phyloP scores from a whole-genome alignment of 1,139 yeast species.

The Arxiozyma slooffiae region DNA sequence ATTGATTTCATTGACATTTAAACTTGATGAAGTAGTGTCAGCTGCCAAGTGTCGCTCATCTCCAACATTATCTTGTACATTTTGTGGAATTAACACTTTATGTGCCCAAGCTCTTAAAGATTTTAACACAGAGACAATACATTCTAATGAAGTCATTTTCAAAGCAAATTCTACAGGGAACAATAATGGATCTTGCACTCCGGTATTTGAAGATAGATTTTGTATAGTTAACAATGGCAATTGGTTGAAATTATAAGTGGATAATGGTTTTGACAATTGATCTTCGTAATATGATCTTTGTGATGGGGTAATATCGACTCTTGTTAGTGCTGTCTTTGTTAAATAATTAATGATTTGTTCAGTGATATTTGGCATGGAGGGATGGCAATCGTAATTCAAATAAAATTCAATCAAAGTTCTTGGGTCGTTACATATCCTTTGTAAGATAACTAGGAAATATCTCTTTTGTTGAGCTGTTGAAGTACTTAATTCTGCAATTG shows the following conservation, averaged over 20 bases:
- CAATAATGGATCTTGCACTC: conserved; percentile 42
- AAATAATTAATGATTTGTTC: conserved; percentile 73
- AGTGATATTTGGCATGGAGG: conserved; percentile 71
- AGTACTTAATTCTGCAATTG: conserved; percentile 83
- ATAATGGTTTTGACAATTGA: conserved; percentile 48
- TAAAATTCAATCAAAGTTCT: conserved; percentile 85
- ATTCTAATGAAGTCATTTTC: conserved; percentile 70
- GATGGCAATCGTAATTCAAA: conserved; percentile 90
- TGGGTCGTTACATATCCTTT: conserved; percentile 79
- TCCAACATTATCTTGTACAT: not conserved
- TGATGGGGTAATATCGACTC: conserved; percentile 61
- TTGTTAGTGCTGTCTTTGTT: conserved; percentile 59
- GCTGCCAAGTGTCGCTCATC: not conserved
- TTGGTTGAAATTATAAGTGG: conserved; percentile 64
- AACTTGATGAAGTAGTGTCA: conserved; percentile 4
- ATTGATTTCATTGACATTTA: conserved; percentile 13
- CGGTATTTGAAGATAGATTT: conserved; percentile 47
- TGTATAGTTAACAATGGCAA: conserved; percentile 70
- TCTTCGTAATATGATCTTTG: conserved; percentile 63
- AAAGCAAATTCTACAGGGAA: conserved; percentile 76
- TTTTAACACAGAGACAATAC: conserved; percentile 72
- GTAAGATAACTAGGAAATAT: conserved; percentile 67
- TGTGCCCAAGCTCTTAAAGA: conserved; percentile 87
- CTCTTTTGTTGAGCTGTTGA: conserved; percentile 90
- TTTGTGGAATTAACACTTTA: conserved; percentile 42